Evolutionary conservation across 768 basidiomycete genomes (phyloP).

Genomic region (Collybiopsis confluens): DNA sequence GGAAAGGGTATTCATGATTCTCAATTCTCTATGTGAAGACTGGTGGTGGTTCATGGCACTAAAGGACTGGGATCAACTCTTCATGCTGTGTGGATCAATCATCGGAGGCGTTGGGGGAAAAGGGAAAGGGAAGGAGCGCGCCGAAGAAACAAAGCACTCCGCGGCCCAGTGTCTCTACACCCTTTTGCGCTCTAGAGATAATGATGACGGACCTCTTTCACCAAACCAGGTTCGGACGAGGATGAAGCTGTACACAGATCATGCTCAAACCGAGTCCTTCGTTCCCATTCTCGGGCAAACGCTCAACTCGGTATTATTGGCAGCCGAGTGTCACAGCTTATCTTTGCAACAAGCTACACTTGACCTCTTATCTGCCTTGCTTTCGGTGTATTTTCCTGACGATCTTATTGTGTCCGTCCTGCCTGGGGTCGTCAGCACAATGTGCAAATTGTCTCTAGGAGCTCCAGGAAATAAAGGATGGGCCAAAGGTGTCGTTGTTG

Average conservation of each 20-base stretch:
- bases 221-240: conserved; percentile 23
- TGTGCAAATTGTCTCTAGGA: conserved; percentile 68
- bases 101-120: conserved; percentile 63
- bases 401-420: conserved; percentile 60
- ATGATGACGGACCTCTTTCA: conserved; percentile 31
- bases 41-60: conserved; percentile 86
- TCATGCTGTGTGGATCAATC: conserved; percentile 68
- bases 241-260: conserved; percentile 33
- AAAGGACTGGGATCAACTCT: conserved; percentile 78
- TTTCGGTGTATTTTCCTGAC: conserved; percentile 56
- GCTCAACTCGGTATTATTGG: conserved; percentile 63
- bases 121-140: conserved; percentile 62
- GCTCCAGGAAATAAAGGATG: conserved; percentile 52
- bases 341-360: conserved; percentile 66
- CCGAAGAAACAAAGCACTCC: conserved; percentile 80
- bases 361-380: conserved; percentile 47
- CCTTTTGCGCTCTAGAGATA: conserved; percentile 51
- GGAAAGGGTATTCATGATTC: conserved; percentile 61
- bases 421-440: conserved; percentile 78
- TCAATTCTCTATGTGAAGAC: conserved; percentile 56
- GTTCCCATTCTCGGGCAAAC: conserved; percentile 82
- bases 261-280: conserved; percentile 46
- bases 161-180: conserved; percentile 63
- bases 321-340: conserved; percentile 50
- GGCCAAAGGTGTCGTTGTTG: conserved; percentile 68